Evolutionary conservation across 768 basidiomycete genomes (phyloP), one percentile per base, ranked within the genome.

Genomic region (Podaxis sp.): DNA sequence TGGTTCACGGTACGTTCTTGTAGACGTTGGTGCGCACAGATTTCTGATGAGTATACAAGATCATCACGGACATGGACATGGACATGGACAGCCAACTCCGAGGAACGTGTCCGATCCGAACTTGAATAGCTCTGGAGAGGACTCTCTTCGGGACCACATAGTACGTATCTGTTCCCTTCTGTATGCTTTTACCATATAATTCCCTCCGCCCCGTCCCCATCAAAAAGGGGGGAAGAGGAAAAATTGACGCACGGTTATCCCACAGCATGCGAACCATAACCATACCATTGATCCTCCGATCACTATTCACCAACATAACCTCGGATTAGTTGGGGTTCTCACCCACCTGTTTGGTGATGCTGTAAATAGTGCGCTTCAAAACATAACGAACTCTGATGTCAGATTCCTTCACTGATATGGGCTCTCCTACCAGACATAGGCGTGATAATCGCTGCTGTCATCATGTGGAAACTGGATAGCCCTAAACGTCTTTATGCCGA

Each of bases 301-400:
- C 38, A 58, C 63, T 44, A 64, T 66, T 33, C 72, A 75, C 24
- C 73, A 77, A 59, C 73, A 74, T 33, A 84, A 84, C 65, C 67
- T 82, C 28, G 83, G 83, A 38, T 65, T 84, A 11, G 65, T 79
- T 52, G 84, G 80, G 11, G 83, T 84, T 2, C 68, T 86, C 12
- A 69, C 81, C 39, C 84, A 86, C 70, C 73, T 86, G 40, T 68
- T 82, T 12, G 83, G 84, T 4, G 83, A 85, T 66, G 84, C 83
- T 11, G 68, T 82, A 15, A 84, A 84, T 68, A 85, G 83, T 81
- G 65, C 30, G 79, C 72, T 51, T 59, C 62, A 46, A 17, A 46
- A n/a, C 44, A 17, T 8, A 8, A 17, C 5, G 7, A 46, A 22
- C 11, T 63, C 61, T 59, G 63, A 56, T 54, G 19, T 12, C 40